Evolutionary conservation across 192 early-diverging fungal genomes (phyloP).

Genomic region (Geosiphon pyriformis): DNA sequence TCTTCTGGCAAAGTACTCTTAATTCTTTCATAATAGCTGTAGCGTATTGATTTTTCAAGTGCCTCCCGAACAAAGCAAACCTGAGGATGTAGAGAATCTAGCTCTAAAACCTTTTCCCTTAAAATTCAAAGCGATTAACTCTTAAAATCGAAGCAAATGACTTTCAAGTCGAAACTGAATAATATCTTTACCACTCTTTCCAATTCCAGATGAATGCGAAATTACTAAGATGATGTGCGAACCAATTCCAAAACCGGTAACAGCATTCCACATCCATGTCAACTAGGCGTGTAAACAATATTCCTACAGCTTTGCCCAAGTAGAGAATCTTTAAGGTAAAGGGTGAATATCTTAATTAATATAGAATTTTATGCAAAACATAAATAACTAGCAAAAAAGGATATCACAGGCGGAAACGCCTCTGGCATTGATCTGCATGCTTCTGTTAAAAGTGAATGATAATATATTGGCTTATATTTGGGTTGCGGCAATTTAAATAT

Average conservation of each 20-base stretch:
- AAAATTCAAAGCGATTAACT: conserved; percentile 2
- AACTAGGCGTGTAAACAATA: conserved; percentile 60
- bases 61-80: conserved; percentile 81
- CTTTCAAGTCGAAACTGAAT: neutral
- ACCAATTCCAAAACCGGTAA: conserved; percentile 79
- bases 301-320: conserved; percentile 47
- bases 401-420: conserved; percentile 60
- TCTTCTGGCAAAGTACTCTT: conserved; percentile 67
- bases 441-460: conserved; percentile 66
- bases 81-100: conserved; percentile 49
- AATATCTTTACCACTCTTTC: conserved; percentile 61
- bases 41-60: conserved; percentile 76
- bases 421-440: conserved; percentile 58
- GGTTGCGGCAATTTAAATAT: conserved; percentile 48
- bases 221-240: conserved; percentile 90
- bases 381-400: conserved; percentile 25
- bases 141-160: neutral
- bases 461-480: conserved; percentile 63
- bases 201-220: conserved; percentile 90
- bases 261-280: conserved; percentile 84
- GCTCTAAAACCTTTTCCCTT: conserved; percentile 50
- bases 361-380: neutral
- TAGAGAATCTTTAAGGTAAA: neutral
- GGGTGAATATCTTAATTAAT: conserved; percentile 3
- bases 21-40: conserved; percentile 88